Percentiles rank a stretch among this genome's conserved stretches.
These are phyloP conservation scores for Coniochaeta hoffmannii DNA, from an alignment of 2,329 filamentous ascomycete species.

Conservation along the genomic window DNA sequence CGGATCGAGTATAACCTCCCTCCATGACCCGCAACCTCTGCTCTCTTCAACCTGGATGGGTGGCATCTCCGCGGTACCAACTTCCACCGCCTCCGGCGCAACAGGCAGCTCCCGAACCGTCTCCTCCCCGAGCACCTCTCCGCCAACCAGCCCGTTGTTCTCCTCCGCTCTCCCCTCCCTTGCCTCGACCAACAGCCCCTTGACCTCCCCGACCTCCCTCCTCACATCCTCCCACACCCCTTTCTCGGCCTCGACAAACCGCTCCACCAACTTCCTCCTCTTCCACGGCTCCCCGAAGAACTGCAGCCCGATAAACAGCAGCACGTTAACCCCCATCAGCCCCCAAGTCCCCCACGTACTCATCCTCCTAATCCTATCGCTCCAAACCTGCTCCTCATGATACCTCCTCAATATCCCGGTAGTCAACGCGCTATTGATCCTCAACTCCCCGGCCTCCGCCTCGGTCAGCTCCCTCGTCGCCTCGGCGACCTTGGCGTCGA, in stretches of 20 bases:
- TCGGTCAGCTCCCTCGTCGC: constrained; percentile 65
- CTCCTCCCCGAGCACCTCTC: neutral
- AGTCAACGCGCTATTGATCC: constrained; percentile 66
- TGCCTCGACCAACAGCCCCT: constrained; percentile 27
- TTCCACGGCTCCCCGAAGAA: constrained; percentile 92
- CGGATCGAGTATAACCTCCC: constrained; percentile 32
- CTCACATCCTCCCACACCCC: constrained; percentile 42
- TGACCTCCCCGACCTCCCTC: constrained; percentile 30
- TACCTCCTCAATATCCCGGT: constrained; percentile 83
- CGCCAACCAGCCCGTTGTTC: neutral
- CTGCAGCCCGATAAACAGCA: constrained; percentile 80
- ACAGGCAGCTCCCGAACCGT: constrained; percentile 1
- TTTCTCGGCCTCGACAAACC: constrained; percentile 74
- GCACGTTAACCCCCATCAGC: constrained; percentile 91
- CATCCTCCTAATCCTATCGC: constrained; percentile 90
- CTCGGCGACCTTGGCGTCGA: constrained; percentile 74
- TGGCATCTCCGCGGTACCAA: neutral
- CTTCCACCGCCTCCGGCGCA: constrained; percentile 11
- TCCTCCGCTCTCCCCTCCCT: constrained; percentile 21
- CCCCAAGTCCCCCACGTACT: constrained; percentile 99
- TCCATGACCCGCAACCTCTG: constrained; percentile 24
- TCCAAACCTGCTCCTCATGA: constrained; percentile 99
- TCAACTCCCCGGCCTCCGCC: constrained; percentile 74
- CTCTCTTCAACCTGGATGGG: neutral
- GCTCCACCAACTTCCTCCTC: constrained; percentile 69